Evolutionary conservation across 177 flowering plant species (phyloP).

Genomic region (Vitis hybrid): DNA sequence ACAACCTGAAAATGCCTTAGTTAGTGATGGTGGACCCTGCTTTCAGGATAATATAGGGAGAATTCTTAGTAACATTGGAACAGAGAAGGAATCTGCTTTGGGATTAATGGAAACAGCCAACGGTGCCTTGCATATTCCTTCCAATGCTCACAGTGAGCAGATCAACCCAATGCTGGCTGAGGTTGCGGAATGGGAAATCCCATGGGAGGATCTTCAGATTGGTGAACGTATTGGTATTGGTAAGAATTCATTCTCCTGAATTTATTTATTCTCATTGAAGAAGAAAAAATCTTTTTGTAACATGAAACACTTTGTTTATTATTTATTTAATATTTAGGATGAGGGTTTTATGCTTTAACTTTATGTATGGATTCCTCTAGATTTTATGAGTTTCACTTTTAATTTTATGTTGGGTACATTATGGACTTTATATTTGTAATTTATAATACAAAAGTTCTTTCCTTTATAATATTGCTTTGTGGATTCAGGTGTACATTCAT

Average conservation of each 20-base stretch:
- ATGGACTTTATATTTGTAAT: too few relatives aligned
- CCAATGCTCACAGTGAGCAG: conserved; percentile 31
- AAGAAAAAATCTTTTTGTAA: background rate
- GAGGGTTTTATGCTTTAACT: background rate
- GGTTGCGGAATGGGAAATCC: conserved; percentile 87
- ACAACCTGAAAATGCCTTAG: conserved; percentile 15
- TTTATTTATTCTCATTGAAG: background rate
- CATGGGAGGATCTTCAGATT: conserved; percentile 91
- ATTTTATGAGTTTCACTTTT: too few relatives aligned
- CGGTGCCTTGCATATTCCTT: conserved; percentile 16
- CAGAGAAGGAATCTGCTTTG: conserved; percentile 13
- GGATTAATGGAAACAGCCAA: conserved; percentile 24
- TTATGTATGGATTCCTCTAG: background rate
- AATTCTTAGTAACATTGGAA: conserved; percentile 17
- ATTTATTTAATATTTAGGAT: background rate
- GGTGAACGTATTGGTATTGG: conserved; percentile 98
- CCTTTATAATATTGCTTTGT: too few relatives aligned
- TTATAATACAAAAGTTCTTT: too few relatives aligned
- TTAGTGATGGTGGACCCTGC: conserved; percentile 17
- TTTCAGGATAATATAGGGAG: conserved; percentile 23
- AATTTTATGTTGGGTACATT: too few relatives aligned
- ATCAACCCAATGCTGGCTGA: conserved; percentile 51
- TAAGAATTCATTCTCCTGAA: conserved; percentile 28
- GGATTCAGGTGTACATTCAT: too few relatives aligned
- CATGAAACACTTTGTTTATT: background rate